phyloP scores from a whole-genome alignment of 352 stramenopile species.

The Phytophthora idaei region DNA sequence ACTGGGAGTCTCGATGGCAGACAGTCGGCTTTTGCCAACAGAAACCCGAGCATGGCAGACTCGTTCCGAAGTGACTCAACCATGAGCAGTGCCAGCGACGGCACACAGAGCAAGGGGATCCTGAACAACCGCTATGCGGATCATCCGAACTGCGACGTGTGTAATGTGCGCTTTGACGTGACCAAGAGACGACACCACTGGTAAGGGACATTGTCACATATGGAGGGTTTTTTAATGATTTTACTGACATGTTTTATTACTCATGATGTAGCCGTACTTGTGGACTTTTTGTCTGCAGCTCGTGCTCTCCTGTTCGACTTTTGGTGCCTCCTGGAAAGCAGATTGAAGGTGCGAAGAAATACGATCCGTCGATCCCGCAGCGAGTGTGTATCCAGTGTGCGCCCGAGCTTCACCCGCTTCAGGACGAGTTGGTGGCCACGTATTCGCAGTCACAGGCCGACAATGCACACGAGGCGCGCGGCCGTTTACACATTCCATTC shows the following conservation, averaged over 20 bases:
- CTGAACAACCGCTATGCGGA: slow-evolving; percentile 74
- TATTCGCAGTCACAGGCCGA: slow-evolving; percentile 47
- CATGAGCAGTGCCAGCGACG: slow-evolving; percentile 11
- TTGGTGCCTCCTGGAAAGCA: slow-evolving; percentile 50
- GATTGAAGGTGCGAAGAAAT: slow-evolving; percentile 54
- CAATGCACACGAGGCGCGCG: slow-evolving; percentile 44
- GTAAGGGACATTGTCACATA: slow-evolving; percentile 16
- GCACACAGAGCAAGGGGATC: slow-evolving; percentile 44
- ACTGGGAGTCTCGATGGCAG: slow-evolving; percentile 13
- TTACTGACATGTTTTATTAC: slow-evolving; percentile 7
- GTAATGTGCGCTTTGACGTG: slow-evolving; percentile 61
- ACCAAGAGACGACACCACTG: slow-evolving; percentile 67
- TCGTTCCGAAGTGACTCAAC: slow-evolving; percentile 50
- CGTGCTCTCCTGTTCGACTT: slow-evolving; percentile 55
- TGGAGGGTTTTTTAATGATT: not conserved
- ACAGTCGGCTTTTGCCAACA: slow-evolving; percentile 23
- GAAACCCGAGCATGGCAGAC: slow-evolving; percentile 35
- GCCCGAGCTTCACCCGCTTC: slow-evolving; percentile 48
- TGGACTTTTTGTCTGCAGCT: slow-evolving; percentile 54
- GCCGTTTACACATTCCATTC: slow-evolving; percentile 50
- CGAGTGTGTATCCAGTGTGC: slow-evolving; percentile 66
- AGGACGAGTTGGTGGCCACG: slow-evolving; percentile 51
- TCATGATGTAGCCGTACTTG: slow-evolving; percentile 38
- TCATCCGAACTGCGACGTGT: slow-evolving; percentile 67
- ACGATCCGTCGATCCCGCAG: slow-evolving; percentile 55